phyloP scores from a whole-genome alignment of 2,329 filamentous ascomycete genomes.

The Nigrospora sphaerica region DNA sequence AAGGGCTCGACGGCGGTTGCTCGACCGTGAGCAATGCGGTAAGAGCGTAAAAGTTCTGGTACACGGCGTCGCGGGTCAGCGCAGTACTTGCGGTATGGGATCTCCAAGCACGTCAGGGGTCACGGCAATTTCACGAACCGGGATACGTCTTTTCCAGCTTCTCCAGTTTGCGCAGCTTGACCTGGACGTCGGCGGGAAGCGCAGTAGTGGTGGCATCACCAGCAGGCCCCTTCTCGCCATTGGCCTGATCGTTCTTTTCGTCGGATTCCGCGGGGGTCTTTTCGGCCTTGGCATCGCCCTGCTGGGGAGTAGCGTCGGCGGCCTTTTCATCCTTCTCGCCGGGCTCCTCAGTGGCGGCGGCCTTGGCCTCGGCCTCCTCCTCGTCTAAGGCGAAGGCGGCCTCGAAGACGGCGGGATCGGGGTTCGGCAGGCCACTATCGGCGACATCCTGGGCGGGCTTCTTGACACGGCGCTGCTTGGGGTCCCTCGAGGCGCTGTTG shows the following conservation, averaged over 20 bases:
- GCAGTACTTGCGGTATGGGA: too few species aligned
- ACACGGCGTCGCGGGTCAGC: neutral
- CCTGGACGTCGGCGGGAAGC: conserved; percentile 65
- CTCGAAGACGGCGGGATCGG: conserved; percentile 84
- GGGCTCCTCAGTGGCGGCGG: conserved; percentile 44
- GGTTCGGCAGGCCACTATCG: conserved; percentile 41
- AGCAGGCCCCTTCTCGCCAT: conserved; percentile 10
- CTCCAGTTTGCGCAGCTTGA: conserved; percentile 77
- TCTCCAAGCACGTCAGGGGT: too few species aligned
- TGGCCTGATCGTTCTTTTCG: conserved; percentile 1
- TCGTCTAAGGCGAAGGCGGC: conserved; percentile 82
- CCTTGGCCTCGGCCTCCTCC: conserved; percentile 68
- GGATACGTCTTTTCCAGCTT: conserved; percentile 84
- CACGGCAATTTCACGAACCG: conserved; percentile 39
- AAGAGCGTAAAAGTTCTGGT: conserved; percentile 79
- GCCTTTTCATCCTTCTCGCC: conserved; percentile 24
- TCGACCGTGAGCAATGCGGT: conserved; percentile 82
- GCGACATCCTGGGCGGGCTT: conserved; percentile 29
- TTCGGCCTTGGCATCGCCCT: conserved; percentile 14
- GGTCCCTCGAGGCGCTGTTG: conserved; percentile 24
- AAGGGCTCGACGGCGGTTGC: conserved; percentile 88
- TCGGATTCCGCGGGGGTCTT: conserved; percentile 3
- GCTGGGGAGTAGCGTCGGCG: conserved; percentile 6
- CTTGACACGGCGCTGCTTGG: conserved; percentile 29
- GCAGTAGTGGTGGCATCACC: conserved; percentile 32